A percentile compares a stretch with the other conserved stretches of the same genome.
These are phyloP conservation scores for Tuber calosporum DNA, from an alignment of 495 filamentous ascomycete genomes.

Conservation along the genomic window DNA sequence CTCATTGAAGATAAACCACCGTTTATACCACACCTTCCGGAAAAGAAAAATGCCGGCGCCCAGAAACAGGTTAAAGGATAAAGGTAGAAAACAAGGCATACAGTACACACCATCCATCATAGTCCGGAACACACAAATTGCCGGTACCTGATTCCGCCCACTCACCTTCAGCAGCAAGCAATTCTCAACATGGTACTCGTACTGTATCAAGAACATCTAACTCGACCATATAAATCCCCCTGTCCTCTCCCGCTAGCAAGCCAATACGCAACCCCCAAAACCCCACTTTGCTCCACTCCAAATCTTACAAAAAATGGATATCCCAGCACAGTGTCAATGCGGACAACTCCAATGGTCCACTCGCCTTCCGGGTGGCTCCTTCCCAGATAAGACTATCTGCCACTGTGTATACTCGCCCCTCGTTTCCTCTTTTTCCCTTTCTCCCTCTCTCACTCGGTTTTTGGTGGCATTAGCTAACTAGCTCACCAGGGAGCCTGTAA, in stretches of 20 bases:
- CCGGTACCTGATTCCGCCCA: not conserved
- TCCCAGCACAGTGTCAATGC: slow-evolving; percentile 28
- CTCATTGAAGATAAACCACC: too few species aligned
- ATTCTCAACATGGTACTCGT: not conserved
- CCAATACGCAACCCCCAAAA: not conserved
- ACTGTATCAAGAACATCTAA: not conserved
- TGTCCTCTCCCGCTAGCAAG: not conserved
- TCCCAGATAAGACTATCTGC: slow-evolving; percentile 24
- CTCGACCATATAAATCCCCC: slow-evolving; percentile 4
- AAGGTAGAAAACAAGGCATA: not conserved
- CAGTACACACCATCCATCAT: not conserved
- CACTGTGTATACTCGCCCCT: slow-evolving; percentile 21
- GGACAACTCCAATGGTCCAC: slow-evolving; percentile 33
- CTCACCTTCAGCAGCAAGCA: not conserved
- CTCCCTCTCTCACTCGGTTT: not conserved
- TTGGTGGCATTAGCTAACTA: not conserved
- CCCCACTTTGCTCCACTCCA: not conserved
- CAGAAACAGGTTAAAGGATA: too few species aligned
- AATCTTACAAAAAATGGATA: slow-evolving; percentile 12
- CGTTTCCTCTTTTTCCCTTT: too few species aligned
- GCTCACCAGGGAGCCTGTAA: slow-evolving; percentile 17
- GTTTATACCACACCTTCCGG: too few species aligned
- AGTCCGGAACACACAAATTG: not conserved
- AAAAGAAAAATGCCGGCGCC: too few species aligned
- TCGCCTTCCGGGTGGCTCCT: slow-evolving; percentile 4